Percentiles rank a stretch among this genome's conserved stretches.
Conservation (phyloP, 345 rosid genomes). For the Boechera retrofracta region DNA sequence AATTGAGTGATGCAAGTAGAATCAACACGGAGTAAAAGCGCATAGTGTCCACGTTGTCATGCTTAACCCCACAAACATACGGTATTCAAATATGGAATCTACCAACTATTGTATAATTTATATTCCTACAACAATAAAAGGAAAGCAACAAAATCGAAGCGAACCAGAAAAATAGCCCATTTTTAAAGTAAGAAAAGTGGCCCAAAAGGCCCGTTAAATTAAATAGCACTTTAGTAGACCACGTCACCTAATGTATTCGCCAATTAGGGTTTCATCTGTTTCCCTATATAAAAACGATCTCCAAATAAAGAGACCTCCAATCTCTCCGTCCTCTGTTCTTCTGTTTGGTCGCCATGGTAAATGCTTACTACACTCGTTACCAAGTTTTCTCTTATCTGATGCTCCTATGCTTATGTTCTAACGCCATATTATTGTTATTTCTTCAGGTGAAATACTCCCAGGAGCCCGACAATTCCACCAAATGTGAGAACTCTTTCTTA, state of each 20-base stretch:
- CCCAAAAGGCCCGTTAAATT: conserved; percentile 7
- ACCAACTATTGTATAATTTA: too few relatives aligned
- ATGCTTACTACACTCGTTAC: background rate
- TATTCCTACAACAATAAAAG: too few relatives aligned
- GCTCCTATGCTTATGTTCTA: background rate
- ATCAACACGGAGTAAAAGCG: too few relatives aligned
- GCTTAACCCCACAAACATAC: too few relatives aligned
- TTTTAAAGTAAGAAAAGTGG: background rate
- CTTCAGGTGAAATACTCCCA: conserved; percentile 90
- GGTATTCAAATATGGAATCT: too few relatives aligned
- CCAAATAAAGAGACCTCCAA: background rate
- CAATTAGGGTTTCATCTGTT: conserved; percentile 34
- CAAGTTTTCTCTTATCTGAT: background rate
- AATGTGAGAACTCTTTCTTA: conserved; percentile 52
- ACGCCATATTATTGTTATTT: background rate
- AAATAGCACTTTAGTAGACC: background rate
- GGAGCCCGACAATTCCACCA: conserved; percentile 92
- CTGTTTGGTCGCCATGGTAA: conserved; percentile 33
- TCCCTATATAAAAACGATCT: conserved; percentile 1
- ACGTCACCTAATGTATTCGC: background rate
- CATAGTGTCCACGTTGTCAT: too few relatives aligned
- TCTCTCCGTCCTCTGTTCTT: background rate
- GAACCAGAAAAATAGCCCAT: background rate
- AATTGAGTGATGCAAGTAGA: too few relatives aligned
- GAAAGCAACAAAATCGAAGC: background rate